Percentiles rank a stretch among this genome's conserved stretches.
Conservation (phyloP, 2,329 filamentous ascomycete genomes). For the Cladorrhinum sp. region DNA sequence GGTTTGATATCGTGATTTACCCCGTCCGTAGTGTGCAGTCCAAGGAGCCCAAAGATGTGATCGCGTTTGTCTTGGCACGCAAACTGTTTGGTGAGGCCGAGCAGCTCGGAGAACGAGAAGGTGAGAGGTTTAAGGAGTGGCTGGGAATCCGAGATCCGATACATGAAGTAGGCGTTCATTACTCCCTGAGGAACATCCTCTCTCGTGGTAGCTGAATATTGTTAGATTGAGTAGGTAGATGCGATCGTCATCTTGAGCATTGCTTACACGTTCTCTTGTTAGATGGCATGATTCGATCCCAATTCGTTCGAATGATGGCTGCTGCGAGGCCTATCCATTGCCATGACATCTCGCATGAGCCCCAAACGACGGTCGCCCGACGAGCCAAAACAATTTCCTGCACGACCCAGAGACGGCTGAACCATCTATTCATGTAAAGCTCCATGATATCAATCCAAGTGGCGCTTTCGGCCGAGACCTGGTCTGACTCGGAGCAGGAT, state of each 20-base stretch:
- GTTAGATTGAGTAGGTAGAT: no score
- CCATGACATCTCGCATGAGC: slow-evolving; percentile 1
- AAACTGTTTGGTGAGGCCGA: slow-evolving; percentile 5
- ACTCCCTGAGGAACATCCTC: background rate
- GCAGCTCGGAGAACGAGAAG: slow-evolving; percentile 10
- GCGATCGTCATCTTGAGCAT: background rate
- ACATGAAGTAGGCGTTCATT: slow-evolving; percentile 13
- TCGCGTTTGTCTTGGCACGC: slow-evolving; percentile 5
- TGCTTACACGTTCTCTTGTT: background rate
- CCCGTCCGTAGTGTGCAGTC: slow-evolving; percentile 7
- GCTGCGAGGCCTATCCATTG: slow-evolving; percentile 10
- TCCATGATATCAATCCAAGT: slow-evolving; percentile 1
- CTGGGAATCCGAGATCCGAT: slow-evolving; percentile 2
- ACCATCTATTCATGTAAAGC: slow-evolving; percentile 2
- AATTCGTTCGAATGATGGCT: slow-evolving; percentile 10
- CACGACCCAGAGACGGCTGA: slow-evolving; percentile 8
- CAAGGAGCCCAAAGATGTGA: slow-evolving; percentile 9
- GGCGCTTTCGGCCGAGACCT: background rate
- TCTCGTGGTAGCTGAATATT: no score
- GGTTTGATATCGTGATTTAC: background rate
- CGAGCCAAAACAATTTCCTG: slow-evolving; percentile 9
- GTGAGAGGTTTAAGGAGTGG: background rate
- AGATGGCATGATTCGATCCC: background rate
- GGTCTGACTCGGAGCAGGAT: no score
- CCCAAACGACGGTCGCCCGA: slow-evolving; percentile 2